Evolutionary conservation across 2,329 filamentous ascomycete genomes (phyloP), one percentile per base, ranked within the genome.

Genomic region (Trichophyton equinum): DNA sequence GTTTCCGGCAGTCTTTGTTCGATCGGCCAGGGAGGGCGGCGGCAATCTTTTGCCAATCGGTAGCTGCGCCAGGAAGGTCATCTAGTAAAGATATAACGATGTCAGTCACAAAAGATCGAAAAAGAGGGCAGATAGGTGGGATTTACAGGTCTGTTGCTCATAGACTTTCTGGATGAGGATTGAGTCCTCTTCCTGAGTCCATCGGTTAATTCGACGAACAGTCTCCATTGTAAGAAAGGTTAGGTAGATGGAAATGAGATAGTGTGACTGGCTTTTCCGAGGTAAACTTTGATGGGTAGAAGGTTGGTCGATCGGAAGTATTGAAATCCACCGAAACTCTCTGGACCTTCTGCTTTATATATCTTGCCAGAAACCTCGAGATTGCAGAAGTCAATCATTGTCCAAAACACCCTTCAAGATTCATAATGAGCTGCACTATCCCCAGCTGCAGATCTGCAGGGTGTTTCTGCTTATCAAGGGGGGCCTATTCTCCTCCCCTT

Each of bases 1-100:
- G 40, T 44, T 59, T 59, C 20, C 57, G 22, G 30, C 57, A 59
- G 22, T 59, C 57, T 59, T 59, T 59, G 15, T 59, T 59, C 18
- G 57, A 33, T 13, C 57, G 40, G 9, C 57, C 57, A 13, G 57
- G 57, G 15, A 59, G 40, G 15, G 9, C 40, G 20, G 57, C 18
- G 18, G 57, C 57, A 27, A 59, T 30, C 15, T 46, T 44, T 49
- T 59, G 40, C 57, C 57, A 59, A 15, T 59, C 57, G 9, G 55
- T 25, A 2, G 27, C 33, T 9, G 36, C 38, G 13, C 55, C 25
- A 57, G 55, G 2, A 15, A 38, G 55, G n/a, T 57, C 40, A 13
- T 25, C 55, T 57, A 42, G 33, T 57, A 11, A 20, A 13, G 8
- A 15, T 4, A 38, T 11, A 38, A 38, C 33, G 1, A 55, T 33